Evolutionary conservation across 2,329 filamentous ascomycete genomes (phyloP).

Genomic region (Sclerotinia trifoliorum): DNA sequence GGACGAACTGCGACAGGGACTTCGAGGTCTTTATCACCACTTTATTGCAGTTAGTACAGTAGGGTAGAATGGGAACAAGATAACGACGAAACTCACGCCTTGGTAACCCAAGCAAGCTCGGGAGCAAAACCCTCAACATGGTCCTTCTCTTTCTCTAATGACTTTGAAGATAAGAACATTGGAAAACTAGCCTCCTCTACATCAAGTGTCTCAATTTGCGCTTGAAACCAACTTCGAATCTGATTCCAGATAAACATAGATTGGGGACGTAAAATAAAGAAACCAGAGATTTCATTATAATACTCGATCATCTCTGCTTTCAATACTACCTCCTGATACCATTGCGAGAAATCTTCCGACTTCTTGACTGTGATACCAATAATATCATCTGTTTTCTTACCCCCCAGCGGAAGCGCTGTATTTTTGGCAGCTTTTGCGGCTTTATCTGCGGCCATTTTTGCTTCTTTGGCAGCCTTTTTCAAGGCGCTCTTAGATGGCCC

Average conservation of each 20-base stretch:
- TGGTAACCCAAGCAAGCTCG: constrained; percentile 85
- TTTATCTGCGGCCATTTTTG: constrained; percentile 60
- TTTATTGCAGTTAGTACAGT: constrained; percentile 43
- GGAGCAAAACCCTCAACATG: constrained; percentile 99
- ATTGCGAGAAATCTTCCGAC: constrained; percentile 81
- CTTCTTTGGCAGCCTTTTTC: constrained; percentile 66
- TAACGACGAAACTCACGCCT: constrained; percentile 57
- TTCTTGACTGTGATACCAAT: constrained; percentile 89
- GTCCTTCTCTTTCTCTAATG: constrained; percentile 76
- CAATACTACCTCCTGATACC: constrained; percentile 97
- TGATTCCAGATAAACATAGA: constrained; percentile 67
- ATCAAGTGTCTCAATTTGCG: constrained; percentile 82
- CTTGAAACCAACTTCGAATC: constrained; percentile 66
- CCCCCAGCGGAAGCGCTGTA: constrained; percentile 51
- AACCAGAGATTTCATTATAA: constrained; percentile 89
- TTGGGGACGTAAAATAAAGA: constrained; percentile 82
- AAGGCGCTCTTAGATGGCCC: constrained; percentile 59
- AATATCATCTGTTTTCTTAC: constrained; percentile 64
- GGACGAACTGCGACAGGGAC: constrained; percentile 68
- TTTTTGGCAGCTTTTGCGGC: constrained; percentile 62
- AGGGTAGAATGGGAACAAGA: constrained; percentile 21
- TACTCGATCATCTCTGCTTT: constrained; percentile 98
- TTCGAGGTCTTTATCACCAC: constrained; percentile 90
- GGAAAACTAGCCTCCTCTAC: constrained; percentile 97
- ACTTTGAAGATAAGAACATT: constrained; percentile 90